These are phyloP conservation scores for Lactarius quietus DNA, from an alignment of 768 basidiomycete species.

Conservation along the genomic window DNA sequence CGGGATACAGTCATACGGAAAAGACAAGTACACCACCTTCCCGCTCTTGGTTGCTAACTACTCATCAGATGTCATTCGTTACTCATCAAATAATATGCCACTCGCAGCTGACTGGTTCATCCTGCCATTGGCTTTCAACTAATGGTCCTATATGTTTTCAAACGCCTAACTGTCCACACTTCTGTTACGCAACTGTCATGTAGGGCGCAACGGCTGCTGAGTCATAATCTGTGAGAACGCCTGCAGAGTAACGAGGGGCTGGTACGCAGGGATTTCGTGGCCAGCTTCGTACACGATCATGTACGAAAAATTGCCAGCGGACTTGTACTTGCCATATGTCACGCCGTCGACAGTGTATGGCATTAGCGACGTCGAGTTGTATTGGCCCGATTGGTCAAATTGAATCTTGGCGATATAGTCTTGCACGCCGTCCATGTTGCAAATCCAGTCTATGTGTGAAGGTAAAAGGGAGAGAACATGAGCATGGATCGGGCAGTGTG, in stretches of 20 bases:
- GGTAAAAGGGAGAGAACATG: constrained; percentile 39
- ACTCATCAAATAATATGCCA: no score
- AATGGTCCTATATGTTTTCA: no score
- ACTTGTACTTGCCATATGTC: constrained; percentile 45
- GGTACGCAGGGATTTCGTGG: constrained; percentile 22
- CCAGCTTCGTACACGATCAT: constrained; percentile 45
- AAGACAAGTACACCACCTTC: no score
- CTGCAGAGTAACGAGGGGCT: constrained; percentile 17
- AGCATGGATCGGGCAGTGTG: constrained; percentile 22
- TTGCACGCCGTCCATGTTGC: constrained; percentile 46
- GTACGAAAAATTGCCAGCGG: constrained; percentile 46
- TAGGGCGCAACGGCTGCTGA: constrained; percentile 14
- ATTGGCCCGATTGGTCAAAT: constrained; percentile 34
- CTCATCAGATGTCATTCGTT: no score
- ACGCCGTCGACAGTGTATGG: constrained; percentile 45
- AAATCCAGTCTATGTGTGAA: constrained; percentile 44
- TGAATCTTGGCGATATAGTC: constrained; percentile 45
- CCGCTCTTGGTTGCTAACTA: no score
- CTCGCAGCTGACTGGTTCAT: no score
- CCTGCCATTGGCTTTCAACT: no score
- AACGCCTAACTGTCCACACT: no score
- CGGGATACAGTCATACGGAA: no score
- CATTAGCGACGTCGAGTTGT: constrained; percentile 38
- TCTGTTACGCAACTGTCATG: neutral
- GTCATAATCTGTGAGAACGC: constrained; percentile 22